Conservation (phyloP, 768 basidiomycete genomes). For the Arthromyces matolae region DNA sequence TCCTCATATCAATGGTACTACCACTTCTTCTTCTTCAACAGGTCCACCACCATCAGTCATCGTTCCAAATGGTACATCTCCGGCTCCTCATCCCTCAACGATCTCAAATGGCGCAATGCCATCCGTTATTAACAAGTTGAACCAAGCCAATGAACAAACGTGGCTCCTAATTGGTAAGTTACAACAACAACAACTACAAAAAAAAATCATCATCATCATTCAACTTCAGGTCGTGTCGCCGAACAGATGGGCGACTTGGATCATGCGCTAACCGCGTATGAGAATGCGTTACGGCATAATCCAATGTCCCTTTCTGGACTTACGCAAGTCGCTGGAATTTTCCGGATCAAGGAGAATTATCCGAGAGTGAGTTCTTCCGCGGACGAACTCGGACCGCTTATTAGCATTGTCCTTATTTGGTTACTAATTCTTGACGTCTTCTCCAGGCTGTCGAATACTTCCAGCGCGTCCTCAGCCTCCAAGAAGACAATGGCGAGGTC, state of each 20-base stretch:
- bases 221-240: constrained; percentile 75
- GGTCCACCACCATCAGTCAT: no score
- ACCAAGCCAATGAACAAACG: constrained; percentile 87
- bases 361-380: constrained; percentile 70
- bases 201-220: constrained; percentile 10
- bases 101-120: constrained; percentile 31
- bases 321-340: constrained; percentile 92
- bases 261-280: constrained; percentile 89
- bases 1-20: constrained; percentile 52
- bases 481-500: constrained; percentile 97
- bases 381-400: constrained; percentile 29
- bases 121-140: constrained; percentile 69
- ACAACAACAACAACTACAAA: constrained; percentile 3
- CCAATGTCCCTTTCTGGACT: constrained; percentile 86
- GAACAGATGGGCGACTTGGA: constrained; percentile 95
- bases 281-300: constrained; percentile 93
- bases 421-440: constrained; percentile 38
- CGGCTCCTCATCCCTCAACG: constrained; percentile 38
- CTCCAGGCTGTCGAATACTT: constrained; percentile 99
- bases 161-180: constrained; percentile 86
- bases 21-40: constrained; percentile 40
- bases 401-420: constrained; percentile 23
- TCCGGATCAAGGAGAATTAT: constrained; percentile 96
- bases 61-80: constrained; percentile 45
- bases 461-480: constrained; percentile 83